phyloP scores from a whole-genome alignment of 306 rosid genomes.

The Psophocarpus tetragonolobus region DNA sequence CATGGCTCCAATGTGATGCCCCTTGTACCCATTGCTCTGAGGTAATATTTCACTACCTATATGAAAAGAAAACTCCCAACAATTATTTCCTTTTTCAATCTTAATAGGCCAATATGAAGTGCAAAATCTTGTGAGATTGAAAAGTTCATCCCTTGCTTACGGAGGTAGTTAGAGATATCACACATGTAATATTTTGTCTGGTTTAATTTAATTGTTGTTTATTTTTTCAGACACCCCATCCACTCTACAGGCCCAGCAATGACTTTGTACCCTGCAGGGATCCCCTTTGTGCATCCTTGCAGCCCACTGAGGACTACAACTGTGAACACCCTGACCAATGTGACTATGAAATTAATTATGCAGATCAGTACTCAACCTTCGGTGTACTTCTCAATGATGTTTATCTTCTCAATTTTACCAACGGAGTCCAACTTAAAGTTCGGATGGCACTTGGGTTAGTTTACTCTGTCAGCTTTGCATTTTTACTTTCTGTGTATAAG shows the following conservation, averaged over 20 bases:
- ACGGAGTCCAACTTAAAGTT: slow-evolving; percentile 62
- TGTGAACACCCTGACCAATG: slow-evolving; percentile 77
- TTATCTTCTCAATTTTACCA: slow-evolving; percentile 64
- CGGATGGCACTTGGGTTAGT: slow-evolving; percentile 80
- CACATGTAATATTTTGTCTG: neutral
- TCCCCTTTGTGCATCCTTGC: slow-evolving; percentile 71
- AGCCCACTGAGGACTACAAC: slow-evolving; percentile 44
- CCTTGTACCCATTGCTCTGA: slow-evolving; percentile 76
- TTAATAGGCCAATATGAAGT: neutral
- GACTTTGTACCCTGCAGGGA: slow-evolving; percentile 76
- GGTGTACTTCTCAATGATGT: slow-evolving; percentile 81
- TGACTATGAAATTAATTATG: slow-evolving; percentile 80
- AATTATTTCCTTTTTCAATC: neutral
- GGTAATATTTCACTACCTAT: slow-evolving; percentile 42
- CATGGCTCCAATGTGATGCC: slow-evolving; percentile 98
- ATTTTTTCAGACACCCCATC: slow-evolving; percentile 74
- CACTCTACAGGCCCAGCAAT: slow-evolving; percentile 66
- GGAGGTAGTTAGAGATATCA: neutral
- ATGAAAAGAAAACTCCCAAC: neutral
- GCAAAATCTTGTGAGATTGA: neutral
- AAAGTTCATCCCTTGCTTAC: neutral
- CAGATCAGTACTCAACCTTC: slow-evolving; percentile 79
- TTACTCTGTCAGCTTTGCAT: slow-evolving; percentile 22
- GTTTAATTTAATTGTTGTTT: slow-evolving; percentile 19
- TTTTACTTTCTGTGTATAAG: neutral